Base-by-base conservation (phyloP, 352 stramenopile species). In the Pythium periplocum region DNA sequence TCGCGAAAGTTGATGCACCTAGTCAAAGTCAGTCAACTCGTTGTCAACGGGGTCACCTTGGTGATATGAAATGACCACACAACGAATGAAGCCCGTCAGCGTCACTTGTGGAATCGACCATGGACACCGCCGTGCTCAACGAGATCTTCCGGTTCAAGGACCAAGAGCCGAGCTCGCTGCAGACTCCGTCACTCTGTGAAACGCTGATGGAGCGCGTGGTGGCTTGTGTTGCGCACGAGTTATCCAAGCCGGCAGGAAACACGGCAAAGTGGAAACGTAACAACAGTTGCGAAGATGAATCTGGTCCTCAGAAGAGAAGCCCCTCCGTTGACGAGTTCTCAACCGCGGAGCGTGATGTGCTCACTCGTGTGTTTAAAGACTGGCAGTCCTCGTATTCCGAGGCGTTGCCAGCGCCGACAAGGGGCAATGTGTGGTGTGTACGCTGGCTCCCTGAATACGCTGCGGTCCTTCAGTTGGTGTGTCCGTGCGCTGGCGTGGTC, bases 361-460 rank as follows among this genome's bases (percentile, higher is more conserved):
- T 48, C 8, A 26, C 17, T 26, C 17, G 17, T 26, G 17, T 26
- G 17, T 6, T 30, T 1, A 7, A n/a, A 8, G 9, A 30, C 8
- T 9, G 8, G 8, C 10, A 32, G 43, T 9, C 17, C 10, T 48
- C 26, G 43, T 6, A 7, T 6, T 7, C 10, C 17, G 43, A 48
- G 9, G 17, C 8, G 8, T 26, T 26, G 17, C 17, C 17, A 26
- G 17, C 8, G 17, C 17, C 10, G 43, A 48, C 1, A 6, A 7
- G 43, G 8, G 43, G 43, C 8, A 1, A 48, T 31, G 43, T 48
- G 43, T 31, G 43, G 43, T 48, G 43, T 48, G 43, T 31, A n/a
- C 51, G 55, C 26, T 84, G 73, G 73, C 42, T 81, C n/a, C 69
- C 71, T 1, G 32, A 51, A 48, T 84, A 81, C 45, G 68, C 67